These are phyloP conservation scores for Zymoseptoria ardabiliae DNA, from an alignment of 2,329 filamentous ascomycete genomes.

Conservation along the genomic window DNA sequence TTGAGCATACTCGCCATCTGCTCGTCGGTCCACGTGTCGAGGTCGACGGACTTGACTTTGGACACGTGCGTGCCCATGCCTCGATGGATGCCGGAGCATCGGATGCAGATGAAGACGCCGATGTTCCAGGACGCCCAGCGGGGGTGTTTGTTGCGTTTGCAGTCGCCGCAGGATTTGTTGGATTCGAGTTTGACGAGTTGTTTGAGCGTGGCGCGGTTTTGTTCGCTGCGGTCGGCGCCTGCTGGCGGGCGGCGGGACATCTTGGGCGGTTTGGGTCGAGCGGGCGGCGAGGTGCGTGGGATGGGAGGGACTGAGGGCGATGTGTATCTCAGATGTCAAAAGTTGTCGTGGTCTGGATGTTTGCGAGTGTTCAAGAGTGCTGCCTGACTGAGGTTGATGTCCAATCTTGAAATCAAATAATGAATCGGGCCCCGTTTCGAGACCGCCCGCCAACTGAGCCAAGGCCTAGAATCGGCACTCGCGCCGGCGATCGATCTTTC, in stretches of 20 bases:
- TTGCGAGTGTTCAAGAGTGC: neutral
- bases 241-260: slow-evolving; percentile 77
- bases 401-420: neutral
- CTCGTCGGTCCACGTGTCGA: slow-evolving; percentile 98
- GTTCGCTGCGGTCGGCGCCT: slow-evolving; percentile 77
- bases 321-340: neutral
- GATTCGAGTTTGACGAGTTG: slow-evolving; percentile 85
- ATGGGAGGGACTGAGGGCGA: neutral
- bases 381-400: neutral
- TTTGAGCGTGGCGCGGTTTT: slow-evolving; percentile 92
- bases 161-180: slow-evolving; percentile 97
- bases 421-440: neutral
- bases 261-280: neutral
- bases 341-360: neutral
- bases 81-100: slow-evolving; percentile 93
- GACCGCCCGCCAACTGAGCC: neutral
- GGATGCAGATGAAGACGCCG: slow-evolving; percentile 92
- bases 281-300: neutral
- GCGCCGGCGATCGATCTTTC: neutral
- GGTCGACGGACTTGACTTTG: slow-evolving; percentile 93
- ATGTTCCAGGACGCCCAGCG: slow-evolving; percentile 99
- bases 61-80: slow-evolving; percentile 99
- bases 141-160: slow-evolving; percentile 98
- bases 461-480: neutral
- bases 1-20: slow-evolving; percentile 87